Evolutionary conservation across 805 yeast species (phyloP).

Genomic region (Barnettozyma sp.): DNA sequence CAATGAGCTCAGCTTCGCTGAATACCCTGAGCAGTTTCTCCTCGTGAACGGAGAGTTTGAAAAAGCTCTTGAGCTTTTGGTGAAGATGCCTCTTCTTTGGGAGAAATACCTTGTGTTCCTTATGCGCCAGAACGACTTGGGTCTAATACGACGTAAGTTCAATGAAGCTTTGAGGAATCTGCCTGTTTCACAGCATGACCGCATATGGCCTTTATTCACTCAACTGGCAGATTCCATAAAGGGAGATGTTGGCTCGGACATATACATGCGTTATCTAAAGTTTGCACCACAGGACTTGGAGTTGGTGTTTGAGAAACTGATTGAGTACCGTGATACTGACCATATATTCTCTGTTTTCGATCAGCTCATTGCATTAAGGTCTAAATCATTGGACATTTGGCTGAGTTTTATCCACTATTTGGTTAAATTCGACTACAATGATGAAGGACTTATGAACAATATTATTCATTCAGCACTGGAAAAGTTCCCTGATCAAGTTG

Average conservation of each 20-base stretch:
- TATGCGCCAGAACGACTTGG: slow-evolving; percentile 28
- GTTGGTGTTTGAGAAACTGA: slow-evolving; percentile 27
- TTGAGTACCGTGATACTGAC: slow-evolving; percentile 27
- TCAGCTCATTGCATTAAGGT: slow-evolving; percentile 28
- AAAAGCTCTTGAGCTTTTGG: slow-evolving; percentile 35
- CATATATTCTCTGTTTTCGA: slow-evolving; percentile 30
- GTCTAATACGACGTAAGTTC: slow-evolving; percentile 37
- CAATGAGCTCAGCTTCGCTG: slow-evolving; percentile 24
- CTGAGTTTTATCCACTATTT: slow-evolving; percentile 38
- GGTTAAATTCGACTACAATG: slow-evolving; percentile 14
- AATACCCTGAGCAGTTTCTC: slow-evolving; percentile 27
- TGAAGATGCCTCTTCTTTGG: slow-evolving; percentile 48
- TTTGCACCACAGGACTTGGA: slow-evolving; percentile 28
- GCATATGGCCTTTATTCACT: slow-evolving; percentile 50
- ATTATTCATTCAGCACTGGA: slow-evolving; percentile 30
- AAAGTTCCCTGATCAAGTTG: slow-evolving; percentile 55
- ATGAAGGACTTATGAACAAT: slow-evolving; percentile 27
- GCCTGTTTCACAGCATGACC: slow-evolving; percentile 46
- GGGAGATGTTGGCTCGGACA: slow-evolving; percentile 27
- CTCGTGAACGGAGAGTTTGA: slow-evolving; percentile 41
- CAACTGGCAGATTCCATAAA: slow-evolving; percentile 38
- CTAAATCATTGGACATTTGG: slow-evolving; percentile 43
- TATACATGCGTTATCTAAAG: slow-evolving; percentile 30
- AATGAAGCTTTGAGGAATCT: slow-evolving; percentile 43
- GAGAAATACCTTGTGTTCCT: slow-evolving; percentile 40